These are phyloP conservation scores for Pyricularia grisea DNA, from an alignment of 2,329 filamentous ascomycete species.

Conservation along the genomic window DNA sequence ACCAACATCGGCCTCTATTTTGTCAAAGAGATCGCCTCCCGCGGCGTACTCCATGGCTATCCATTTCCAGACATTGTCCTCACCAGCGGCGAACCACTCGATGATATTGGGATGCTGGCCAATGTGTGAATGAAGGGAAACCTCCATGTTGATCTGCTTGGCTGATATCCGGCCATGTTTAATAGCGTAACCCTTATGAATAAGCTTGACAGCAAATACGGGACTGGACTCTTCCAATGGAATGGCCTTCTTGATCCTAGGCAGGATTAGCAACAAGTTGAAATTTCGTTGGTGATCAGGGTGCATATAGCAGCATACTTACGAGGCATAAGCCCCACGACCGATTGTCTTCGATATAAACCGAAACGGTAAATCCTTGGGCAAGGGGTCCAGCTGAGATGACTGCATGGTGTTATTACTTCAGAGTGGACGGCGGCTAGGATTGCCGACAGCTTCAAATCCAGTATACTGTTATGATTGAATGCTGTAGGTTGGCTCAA, in stretches of 20 bases:
- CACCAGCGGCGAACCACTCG: constrained; percentile 79
- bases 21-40: constrained; percentile 95
- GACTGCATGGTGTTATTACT: not conserved
- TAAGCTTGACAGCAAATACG: constrained; percentile 95
- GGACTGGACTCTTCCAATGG: constrained; percentile 61
- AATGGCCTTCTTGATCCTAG: constrained; percentile 85
- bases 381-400: constrained; percentile 82
- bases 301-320: constrained; percentile 17
- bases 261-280: constrained; percentile 8
- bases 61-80: constrained; percentile 86
- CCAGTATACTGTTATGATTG: not conserved
- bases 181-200: constrained; percentile 92
- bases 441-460: not conserved
- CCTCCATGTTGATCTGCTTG: constrained; percentile 87
- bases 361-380: constrained; percentile 78
- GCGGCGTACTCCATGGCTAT: constrained; percentile 97
- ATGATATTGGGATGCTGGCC: constrained; percentile 90
- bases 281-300: not conserved
- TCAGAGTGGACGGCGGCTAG: not conserved
- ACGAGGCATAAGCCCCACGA: constrained; percentile 96
- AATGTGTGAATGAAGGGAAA: constrained; percentile 80
- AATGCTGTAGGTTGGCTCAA: not conserved
- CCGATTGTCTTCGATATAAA: constrained; percentile 96
- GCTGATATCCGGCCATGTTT: constrained; percentile 79
- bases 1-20: constrained; percentile 95